Conservation (phyloP, 2,329 filamentous ascomycete species). For the Penicillium sp. region DNA sequence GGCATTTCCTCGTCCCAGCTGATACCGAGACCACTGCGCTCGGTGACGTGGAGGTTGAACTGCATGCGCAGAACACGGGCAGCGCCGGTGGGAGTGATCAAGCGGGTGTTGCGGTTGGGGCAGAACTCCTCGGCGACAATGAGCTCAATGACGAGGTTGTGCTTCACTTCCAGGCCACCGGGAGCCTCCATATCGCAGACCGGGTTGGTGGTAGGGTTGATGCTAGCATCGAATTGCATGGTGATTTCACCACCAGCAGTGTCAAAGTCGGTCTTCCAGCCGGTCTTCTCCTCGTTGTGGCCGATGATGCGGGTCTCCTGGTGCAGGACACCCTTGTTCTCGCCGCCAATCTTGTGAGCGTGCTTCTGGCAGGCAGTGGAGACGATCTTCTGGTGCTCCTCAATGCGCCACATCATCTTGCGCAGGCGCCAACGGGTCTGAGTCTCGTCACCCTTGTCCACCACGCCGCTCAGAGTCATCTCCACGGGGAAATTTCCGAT, state of each 20-base stretch:
- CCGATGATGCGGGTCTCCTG: constrained; percentile 79
- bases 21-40: constrained; percentile 84
- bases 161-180: constrained; percentile 78
- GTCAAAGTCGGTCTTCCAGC: constrained; percentile 85
- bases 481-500: constrained; percentile 80
- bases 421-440: constrained; percentile 88
- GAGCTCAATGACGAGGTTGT: constrained; percentile 88
- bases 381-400: constrained; percentile 81
- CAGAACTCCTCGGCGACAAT: constrained; percentile 91
- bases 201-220: constrained; percentile 67
- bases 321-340: constrained; percentile 74
- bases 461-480: constrained; percentile 84
- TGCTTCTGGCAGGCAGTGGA: constrained; percentile 83
- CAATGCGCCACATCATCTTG: constrained; percentile 90
- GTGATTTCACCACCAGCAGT: constrained; percentile 75
- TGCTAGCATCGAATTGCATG: constrained; percentile 74
- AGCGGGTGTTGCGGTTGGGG: constrained; percentile 70
- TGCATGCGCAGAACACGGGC: constrained; percentile 92
- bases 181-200: constrained; percentile 78
- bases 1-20: constrained; percentile 97
- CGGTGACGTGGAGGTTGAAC: constrained; percentile 81
- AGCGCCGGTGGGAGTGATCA: constrained; percentile 84
- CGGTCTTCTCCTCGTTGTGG: constrained; percentile 78
- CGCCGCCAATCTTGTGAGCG: constrained; percentile 66
- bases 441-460: constrained; percentile 70